phyloP scores from a whole-genome alignment of 306 rosid species.

The Sesbania bispinosa region DNA sequence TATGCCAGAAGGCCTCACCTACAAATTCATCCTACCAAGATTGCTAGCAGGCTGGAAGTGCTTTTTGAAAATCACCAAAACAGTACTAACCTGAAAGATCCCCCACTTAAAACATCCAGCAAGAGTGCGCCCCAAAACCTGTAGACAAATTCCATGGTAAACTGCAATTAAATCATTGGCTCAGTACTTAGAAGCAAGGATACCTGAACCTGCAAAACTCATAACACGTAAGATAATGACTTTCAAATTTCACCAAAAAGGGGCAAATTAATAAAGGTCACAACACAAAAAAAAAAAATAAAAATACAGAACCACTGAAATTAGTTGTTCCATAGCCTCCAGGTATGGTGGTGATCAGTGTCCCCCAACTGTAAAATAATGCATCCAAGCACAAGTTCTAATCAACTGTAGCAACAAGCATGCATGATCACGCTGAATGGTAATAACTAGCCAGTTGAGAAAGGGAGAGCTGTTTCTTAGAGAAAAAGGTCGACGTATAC shows the following conservation, averaged over 20 bases:
- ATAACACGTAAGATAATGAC: conserved; percentile 41
- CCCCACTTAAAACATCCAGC: conserved; percentile 29
- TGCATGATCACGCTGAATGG: background rate
- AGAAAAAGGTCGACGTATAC: background rate
- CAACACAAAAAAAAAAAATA: conserved; percentile 32
- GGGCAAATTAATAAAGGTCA: background rate
- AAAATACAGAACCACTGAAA: conserved; percentile 36
- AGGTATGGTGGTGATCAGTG: conserved; percentile 28
- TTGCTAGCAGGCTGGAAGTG: background rate
- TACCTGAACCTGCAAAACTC: conserved; percentile 68
- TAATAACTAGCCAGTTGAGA: background rate
- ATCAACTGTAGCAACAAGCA: background rate
- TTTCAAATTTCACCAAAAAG: background rate
- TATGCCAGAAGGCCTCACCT: background rate
- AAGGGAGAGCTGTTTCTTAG: background rate
- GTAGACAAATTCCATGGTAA: conserved; percentile 58
- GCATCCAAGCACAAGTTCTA: conserved; percentile 19
- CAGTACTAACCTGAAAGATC: conserved; percentile 22
- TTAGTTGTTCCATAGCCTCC: conserved; percentile 38
- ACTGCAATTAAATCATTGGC: conserved; percentile 38
- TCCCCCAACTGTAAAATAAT: conserved; percentile 40
- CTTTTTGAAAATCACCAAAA: background rate
- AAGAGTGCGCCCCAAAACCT: conserved; percentile 33
- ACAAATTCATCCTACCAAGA: background rate
- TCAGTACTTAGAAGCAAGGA: conserved; percentile 42